Base-by-base conservation (phyloP, 768 basidiomycete genomes). In the Russula griseocarnosa region DNA sequence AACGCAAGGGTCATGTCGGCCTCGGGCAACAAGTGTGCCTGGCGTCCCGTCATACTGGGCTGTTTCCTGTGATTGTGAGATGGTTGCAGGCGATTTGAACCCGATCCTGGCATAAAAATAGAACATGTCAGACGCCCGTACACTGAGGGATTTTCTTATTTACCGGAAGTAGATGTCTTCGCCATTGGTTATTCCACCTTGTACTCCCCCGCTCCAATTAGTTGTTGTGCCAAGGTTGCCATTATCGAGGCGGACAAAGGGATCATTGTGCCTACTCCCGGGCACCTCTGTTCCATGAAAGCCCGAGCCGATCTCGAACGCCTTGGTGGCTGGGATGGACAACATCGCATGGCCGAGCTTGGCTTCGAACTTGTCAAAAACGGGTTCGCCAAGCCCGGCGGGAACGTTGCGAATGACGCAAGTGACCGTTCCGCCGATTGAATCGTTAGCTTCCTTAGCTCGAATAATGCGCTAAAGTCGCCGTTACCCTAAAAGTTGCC, bases 51-150 rank as follows among this genome's bases (percentile, higher is more conserved):
- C 87, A 74, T 99, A 99, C 74, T 91, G 88, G 13, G 89, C 93
- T 28, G 97, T 99, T 54, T 79, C 74, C 76, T 99, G 97, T 32
- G 86, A 79, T 74, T 92, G 94, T 26, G 94, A 91, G 73, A 99
- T 99, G 60, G 97, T 99, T 53, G 97, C 97, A 60, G 97, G 97
- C 20, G 93, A 93, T 78, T 99, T 99, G 85, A 99, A 99, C 11
- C 90, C 95, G 69, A 98, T 82, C 62, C 94, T 97, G 61, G 60
- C 13, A 34, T 28, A 32, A 22, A 44, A 52, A 38, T 28, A 32
- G 10, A 44, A 54, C 2, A 24, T 26, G 61, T 47, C 32, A 42
- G 38, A 14, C 6, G 20, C 59, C 59, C 28, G 6, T 9, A 3
- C 32, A 5, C 3, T 7, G 28, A 10, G 1, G 18, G 28, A n/a